phyloP scores from a whole-genome alignment of 257 asterid species.

The Thymus mandschuricus region DNA sequence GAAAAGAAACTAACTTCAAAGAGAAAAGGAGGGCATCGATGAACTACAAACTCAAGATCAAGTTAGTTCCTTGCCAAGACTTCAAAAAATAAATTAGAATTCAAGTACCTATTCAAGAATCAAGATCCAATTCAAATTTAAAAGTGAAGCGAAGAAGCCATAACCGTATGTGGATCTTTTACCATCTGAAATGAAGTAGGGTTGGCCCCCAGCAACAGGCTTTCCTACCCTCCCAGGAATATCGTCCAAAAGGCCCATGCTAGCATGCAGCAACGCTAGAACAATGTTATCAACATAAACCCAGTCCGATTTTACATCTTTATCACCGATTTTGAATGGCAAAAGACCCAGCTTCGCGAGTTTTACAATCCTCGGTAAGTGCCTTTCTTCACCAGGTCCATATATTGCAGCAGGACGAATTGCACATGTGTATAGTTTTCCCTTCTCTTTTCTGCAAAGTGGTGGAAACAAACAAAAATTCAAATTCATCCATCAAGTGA shows the following conservation, averaged over 20 bases:
- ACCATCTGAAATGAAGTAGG: slow-evolving; percentile 98
- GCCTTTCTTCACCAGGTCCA: slow-evolving; percentile 99
- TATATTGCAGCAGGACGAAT: slow-evolving; percentile 97
- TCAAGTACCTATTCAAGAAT: not conserved
- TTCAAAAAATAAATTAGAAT: not conserved
- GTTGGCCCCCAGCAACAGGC: slow-evolving; percentile 91
- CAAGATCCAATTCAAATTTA: not conserved
- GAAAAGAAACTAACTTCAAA: not conserved
- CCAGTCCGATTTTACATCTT: slow-evolving; percentile 86
- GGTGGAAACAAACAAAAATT: slow-evolving; percentile 16
- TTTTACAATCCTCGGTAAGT: slow-evolving; percentile 79
- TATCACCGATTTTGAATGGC: slow-evolving; percentile 71
- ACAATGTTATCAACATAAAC: slow-evolving; percentile 86
- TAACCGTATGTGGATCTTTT: slow-evolving; percentile 29
- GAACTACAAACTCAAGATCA: slow-evolving; percentile 2
- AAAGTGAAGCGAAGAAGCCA: not conserved
- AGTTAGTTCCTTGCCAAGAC: slow-evolving; percentile 3
- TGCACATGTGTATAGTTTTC: slow-evolving; percentile 80
- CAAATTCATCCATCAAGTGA: slow-evolving; percentile 4
- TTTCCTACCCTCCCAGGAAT: slow-evolving; percentile 81
- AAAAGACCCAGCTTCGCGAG: slow-evolving; percentile 83
- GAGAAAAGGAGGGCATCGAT: slow-evolving; percentile 3
- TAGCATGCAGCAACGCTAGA: slow-evolving; percentile 77
- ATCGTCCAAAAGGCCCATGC: slow-evolving; percentile 96
- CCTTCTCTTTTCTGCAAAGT: slow-evolving; percentile 56